Evolutionary conservation across 371 early-diverging fungal genomes (phyloP).

Genomic region (Mucor racemosus): DNA sequence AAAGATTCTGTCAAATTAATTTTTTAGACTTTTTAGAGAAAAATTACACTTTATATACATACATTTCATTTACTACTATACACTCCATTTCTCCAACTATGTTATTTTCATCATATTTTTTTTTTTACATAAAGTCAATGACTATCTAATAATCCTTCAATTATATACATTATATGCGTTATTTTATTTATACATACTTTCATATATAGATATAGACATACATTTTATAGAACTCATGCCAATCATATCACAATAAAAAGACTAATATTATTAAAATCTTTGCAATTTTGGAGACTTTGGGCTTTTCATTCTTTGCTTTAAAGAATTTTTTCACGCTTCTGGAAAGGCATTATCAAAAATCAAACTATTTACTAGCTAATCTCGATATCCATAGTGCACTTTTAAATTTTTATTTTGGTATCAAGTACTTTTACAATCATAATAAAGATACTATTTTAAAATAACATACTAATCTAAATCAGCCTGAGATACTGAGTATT

Average conservation of each 20-base stretch:
- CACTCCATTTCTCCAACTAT: too few relatives aligned
- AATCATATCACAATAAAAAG: neutral
- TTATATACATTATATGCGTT: conserved; percentile 4
- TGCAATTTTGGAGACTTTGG: neutral
- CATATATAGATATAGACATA: neutral
- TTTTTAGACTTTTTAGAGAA: conserved; percentile 2
- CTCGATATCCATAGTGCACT: too few relatives aligned
- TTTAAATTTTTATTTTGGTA: too few relatives aligned
- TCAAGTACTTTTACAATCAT: too few relatives aligned
- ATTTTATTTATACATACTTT: neutral
- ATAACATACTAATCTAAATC: too few relatives aligned
- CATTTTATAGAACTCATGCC: neutral
- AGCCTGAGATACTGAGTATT: too few relatives aligned
- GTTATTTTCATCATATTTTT: neutral
- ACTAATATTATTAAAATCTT: neutral
- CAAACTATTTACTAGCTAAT: too few relatives aligned
- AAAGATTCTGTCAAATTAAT: neutral
- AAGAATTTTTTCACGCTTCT: too few relatives aligned
- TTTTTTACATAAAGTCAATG: conserved; percentile 1
- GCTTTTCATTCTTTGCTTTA: too few relatives aligned
- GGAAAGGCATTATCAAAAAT: too few relatives aligned
- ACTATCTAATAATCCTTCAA: neutral
- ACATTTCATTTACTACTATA: too few relatives aligned
- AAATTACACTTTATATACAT: neutral
- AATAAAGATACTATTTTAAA: too few relatives aligned